A percentile compares a stretch with the other conserved stretches of the same genome.
Conservation (phyloP, 106 monocot species). For the Triglochin maritima region DNA sequence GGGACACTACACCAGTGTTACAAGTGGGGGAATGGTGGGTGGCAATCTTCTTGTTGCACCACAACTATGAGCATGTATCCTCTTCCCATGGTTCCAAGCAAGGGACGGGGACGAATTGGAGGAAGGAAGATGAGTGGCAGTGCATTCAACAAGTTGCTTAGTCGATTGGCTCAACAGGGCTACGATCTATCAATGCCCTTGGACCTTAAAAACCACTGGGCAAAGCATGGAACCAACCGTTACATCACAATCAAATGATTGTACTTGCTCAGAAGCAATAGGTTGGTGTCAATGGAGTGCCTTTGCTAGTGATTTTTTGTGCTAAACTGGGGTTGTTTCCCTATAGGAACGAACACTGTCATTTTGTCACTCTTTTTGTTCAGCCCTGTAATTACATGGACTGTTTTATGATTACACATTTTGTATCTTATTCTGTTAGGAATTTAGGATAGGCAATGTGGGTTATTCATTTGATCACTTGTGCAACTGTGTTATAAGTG, state of each 20-base stretch:
- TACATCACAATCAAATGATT: slow-evolving; percentile 60
- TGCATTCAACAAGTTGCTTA: slow-evolving; percentile 44
- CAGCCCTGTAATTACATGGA: too few species aligned
- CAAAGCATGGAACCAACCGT: slow-evolving; percentile 64
- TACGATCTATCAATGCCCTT: slow-evolving; percentile 44
- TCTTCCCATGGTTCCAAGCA: slow-evolving; percentile 44
- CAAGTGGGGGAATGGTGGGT: slow-evolving; percentile 65
- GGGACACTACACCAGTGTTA: slow-evolving; percentile 47
- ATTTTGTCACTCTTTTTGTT: too few species aligned
- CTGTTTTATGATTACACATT: too few species aligned
- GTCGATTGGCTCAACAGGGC: slow-evolving; percentile 40
- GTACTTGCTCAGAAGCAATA: too few species aligned
- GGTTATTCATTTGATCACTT: too few species aligned
- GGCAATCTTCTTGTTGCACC: slow-evolving; percentile 62
- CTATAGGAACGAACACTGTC: too few species aligned
- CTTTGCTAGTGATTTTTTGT: too few species aligned
- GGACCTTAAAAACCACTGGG: slow-evolving; percentile 63
- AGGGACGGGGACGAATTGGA: slow-evolving; percentile 39
- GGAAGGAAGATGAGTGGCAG: slow-evolving; percentile 65
- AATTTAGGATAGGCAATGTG: too few species aligned
- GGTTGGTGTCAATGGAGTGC: too few species aligned
- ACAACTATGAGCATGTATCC: slow-evolving; percentile 49
- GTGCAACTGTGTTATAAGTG: too few species aligned
- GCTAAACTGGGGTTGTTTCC: too few species aligned
- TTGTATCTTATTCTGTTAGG: too few species aligned